Evolutionary conservation across 163 green algal species (phyloP), one percentile per base, ranked within the genome.

Genomic region (Chloroidium sp.): DNA sequence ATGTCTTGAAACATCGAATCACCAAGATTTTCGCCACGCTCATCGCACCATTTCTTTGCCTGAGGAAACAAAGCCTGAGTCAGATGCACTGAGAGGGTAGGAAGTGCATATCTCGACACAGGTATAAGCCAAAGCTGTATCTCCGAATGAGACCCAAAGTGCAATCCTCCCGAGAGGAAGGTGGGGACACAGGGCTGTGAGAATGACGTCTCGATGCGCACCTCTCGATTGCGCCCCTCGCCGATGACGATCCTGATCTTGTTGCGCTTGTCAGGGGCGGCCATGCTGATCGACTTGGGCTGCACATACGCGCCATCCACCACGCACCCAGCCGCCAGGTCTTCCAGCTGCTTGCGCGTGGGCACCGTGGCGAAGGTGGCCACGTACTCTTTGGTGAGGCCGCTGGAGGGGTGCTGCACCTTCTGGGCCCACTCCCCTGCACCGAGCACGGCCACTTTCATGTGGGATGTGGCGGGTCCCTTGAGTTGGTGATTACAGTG

Each of bases 381-480:
- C 10, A 90, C 64, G 81, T 98, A 98, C 86, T 97, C 93, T 85
- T 96, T 97, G 3, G 88, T 94, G 0, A 98, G 62, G 4, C 89
- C 89, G 0, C 80, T 80, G 4, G 90, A 95, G 6, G 95, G 95
- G 83, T 98, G 95, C 76, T 91, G 90, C 79, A 91, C 84, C 67
- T 83, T 72, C n/a, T 97, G 84, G 1, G 90, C 89, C 92, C 91
- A 97, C 1, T 88, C 12, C 8, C 90, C 89, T 93, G 83, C 60
- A 86, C 95, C 95, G 81, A 98, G 95, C 77, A 98, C 98, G 2
- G 95, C 98, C 36, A 99, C 86, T 14, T 98, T 90, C 57, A 99
- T 89, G 13, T 98, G 90, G 0, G 95, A 95, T 2, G 91, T 91
- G 3, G 93, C 93, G 1, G 89, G 82, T 3, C 96, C 94, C 82